A percentile compares a stretch with the other conserved stretches of the same genome.
phyloP scores from a whole-genome alignment of 805 yeast species.

The Metschnikowia aberdeeniae region DNA sequence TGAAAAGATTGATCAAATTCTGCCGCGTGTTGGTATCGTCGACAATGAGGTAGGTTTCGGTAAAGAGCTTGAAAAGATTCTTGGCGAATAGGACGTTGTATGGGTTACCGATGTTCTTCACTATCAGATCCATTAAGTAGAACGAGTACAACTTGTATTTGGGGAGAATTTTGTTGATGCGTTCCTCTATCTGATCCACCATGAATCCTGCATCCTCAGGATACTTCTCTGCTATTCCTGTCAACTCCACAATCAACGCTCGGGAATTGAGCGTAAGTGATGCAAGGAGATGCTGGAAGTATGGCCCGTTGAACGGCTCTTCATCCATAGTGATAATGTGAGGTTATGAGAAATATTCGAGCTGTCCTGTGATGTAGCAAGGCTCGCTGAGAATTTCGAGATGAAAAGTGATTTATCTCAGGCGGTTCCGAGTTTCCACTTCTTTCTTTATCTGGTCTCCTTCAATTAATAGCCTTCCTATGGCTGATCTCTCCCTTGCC shows the following conservation, averaged over 20 bases:
- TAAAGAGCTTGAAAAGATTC: slow-evolving; percentile 32
- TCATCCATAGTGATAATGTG: slow-evolving; percentile 10
- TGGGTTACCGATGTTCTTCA: slow-evolving; percentile 42
- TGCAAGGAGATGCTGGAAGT: slow-evolving; percentile 28
- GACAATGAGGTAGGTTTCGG: slow-evolving; percentile 37
- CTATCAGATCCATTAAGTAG: slow-evolving; percentile 39
- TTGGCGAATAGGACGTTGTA: slow-evolving; percentile 36
- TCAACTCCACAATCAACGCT: slow-evolving; percentile 36
- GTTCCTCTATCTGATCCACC: slow-evolving; percentile 30
- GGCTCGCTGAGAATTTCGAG: too few relatives aligned
- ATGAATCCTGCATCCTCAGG: slow-evolving; percentile 32
- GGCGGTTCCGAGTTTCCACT: too few relatives aligned
- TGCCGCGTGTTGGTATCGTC: slow-evolving; percentile 39
- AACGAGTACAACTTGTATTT: slow-evolving; percentile 32
- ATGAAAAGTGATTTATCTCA: too few relatives aligned
- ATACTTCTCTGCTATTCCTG: slow-evolving; percentile 33
- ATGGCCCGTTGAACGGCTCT: slow-evolving; percentile 24
- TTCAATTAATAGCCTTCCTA: too few relatives aligned
- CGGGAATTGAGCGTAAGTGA: slow-evolving; percentile 36
- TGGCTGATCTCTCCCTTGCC: too few relatives aligned
- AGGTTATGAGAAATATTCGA: too few relatives aligned
- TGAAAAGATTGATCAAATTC: slow-evolving; percentile 36
- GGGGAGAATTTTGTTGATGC: slow-evolving; percentile 36
- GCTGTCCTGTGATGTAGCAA: too few relatives aligned
- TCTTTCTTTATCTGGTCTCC: too few relatives aligned